Conservation (phyloP, 2,329 filamentous ascomycete genomes). For the Trichoderma brevicompactum region DNA sequence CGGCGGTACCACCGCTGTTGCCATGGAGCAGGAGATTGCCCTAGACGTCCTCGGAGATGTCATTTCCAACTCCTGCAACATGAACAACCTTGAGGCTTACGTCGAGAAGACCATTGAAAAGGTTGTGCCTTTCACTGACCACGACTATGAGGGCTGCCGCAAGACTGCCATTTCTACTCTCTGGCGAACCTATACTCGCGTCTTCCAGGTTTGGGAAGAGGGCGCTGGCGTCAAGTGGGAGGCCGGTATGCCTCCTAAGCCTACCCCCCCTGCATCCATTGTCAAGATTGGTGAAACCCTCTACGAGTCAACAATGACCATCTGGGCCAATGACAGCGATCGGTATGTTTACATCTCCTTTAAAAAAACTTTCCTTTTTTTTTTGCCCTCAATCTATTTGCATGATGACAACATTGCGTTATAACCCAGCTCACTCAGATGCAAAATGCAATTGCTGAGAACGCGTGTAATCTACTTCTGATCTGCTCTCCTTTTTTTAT, state of each 20-base stretch:
- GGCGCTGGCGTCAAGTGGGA: constrained; percentile 78
- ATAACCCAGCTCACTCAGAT: constrained; percentile 99
- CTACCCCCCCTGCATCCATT: constrained; percentile 77
- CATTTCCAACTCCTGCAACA: constrained; percentile 80
- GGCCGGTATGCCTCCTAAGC: constrained; percentile 81
- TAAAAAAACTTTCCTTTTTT: constrained; percentile 20
- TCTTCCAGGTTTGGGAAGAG: constrained; percentile 87
- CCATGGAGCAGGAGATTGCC: constrained; percentile 96
- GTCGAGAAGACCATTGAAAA: constrained; percentile 87
- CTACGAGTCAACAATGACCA: constrained; percentile 77
- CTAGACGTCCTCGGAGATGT: constrained; percentile 94
- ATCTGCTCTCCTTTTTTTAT: constrained; percentile 38
- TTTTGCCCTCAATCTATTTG: constrained; percentile 33
- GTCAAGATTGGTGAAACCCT: constrained; percentile 85
- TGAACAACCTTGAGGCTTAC: constrained; percentile 74
- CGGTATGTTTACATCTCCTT: constrained; percentile 67
- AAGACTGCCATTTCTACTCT: constrained; percentile 90
- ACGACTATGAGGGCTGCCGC: constrained; percentile 90
- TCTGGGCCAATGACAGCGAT: constrained; percentile 91
- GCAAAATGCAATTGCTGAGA: constrained; percentile 86
- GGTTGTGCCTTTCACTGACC: constrained; percentile 79
- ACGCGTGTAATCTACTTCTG: constrained; percentile 60
- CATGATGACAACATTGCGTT: constrained; percentile 90
- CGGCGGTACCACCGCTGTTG: constrained; percentile 78
- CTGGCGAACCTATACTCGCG: constrained; percentile 89